phyloP scores from a whole-genome alignment of 805 yeast genomes.

The Candida saitoana region DNA sequence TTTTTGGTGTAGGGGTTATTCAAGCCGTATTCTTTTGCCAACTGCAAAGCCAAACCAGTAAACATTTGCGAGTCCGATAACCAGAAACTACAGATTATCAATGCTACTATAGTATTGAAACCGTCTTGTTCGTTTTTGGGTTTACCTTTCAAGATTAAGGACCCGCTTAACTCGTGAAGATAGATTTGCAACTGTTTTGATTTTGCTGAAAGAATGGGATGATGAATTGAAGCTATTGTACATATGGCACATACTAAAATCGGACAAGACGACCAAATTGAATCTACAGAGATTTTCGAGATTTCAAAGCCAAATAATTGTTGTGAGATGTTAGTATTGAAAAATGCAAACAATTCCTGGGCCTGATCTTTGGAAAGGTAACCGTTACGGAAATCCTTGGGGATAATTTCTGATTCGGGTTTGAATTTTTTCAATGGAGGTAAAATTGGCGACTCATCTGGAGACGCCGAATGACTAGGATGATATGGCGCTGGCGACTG shows the following conservation, averaged over 20 bases:
- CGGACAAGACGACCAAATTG: constrained; percentile 54
- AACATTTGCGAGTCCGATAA: constrained; percentile 60
- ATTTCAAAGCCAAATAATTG: constrained; percentile 66
- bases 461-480: neutral
- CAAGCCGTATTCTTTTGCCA: constrained; percentile 53
- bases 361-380: constrained; percentile 40
- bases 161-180: constrained; percentile 31
- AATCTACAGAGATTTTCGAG: constrained; percentile 44
- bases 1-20: constrained; percentile 26
- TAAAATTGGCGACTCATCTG: neutral
- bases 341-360: constrained; percentile 45
- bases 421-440: constrained; percentile 6
- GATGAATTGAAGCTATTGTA: constrained; percentile 60
- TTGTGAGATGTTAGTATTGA: constrained; percentile 53
- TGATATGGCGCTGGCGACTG: neutral
- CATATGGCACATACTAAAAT: constrained; percentile 56
- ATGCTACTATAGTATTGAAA: constrained; percentile 57
- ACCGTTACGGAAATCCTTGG: constrained; percentile 35
- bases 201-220: constrained; percentile 36
- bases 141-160: constrained; percentile 31
- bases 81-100: constrained; percentile 68
- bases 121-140: constrained; percentile 46
- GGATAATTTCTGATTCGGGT: constrained; percentile 5
- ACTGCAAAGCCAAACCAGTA: constrained; percentile 63
- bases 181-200: constrained; percentile 25